Evolutionary conservation across 164 flowering plant species (phyloP), one percentile per base, ranked within the genome.

Genomic region (Liquidambar formosana): DNA sequence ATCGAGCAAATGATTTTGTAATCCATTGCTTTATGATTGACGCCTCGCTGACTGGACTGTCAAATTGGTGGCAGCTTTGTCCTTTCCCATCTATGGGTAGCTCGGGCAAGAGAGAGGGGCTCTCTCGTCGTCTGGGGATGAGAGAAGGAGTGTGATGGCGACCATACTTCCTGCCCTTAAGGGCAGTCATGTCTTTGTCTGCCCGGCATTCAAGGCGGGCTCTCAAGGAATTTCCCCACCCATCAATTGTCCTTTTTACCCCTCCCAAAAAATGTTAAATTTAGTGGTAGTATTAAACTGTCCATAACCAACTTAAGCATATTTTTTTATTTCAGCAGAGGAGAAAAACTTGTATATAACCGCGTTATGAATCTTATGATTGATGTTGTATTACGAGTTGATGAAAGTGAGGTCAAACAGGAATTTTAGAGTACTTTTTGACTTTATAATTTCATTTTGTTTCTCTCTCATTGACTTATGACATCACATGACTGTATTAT

Each of bases 131-230:
- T 33, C 41, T 33, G 41, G 41, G 43, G 22, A 16, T 52, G 18
- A 51, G 59, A 67, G 45, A 25, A 23, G 12, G 60, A 44, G 61
- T 2, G 45, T 67, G 81, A 78, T 69, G 43, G 78, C 23, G 84
- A 82, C 82, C 76, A 80, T 60, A 66, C 81, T 72, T 69, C 64
- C 61, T 70, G 65, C 60, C 16, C 27, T 10, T 63, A 18, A 15
- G 71, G 75, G 71, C 77, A 74, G 86, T 67, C 77, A 70, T 73
- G 84, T 83, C 87, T 28, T 72, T 80, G 64, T 86, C 86, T 81
- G 83, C 81, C 81, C 90, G 82, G 88, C 86, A 83, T 81, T 86
- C 82, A 84, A 79, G 85, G 80, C 88, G 82, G 83, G 81, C 86
- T 28, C 66, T 45, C 27, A 47, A 41, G 8, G 8, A 23, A 1